phyloP scores from a whole-genome alignment of 352 stramenopile genomes.

The Phytophthora aleatoria region DNA sequence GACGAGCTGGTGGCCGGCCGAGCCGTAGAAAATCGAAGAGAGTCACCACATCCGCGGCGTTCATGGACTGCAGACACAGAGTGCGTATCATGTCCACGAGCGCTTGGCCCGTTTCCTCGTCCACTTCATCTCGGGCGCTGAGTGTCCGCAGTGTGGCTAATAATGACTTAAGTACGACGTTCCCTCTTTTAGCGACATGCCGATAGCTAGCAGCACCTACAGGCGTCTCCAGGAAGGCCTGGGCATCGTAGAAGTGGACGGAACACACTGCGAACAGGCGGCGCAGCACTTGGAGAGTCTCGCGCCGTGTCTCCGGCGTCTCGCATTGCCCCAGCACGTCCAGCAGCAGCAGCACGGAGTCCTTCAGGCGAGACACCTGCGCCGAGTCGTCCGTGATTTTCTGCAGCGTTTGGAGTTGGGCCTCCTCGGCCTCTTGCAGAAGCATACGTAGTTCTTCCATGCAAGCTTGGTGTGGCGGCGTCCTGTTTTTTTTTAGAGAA shows the following conservation, averaged over 20 bases:
- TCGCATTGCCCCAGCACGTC: constrained; percentile 49
- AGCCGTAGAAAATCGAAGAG: constrained; percentile 81
- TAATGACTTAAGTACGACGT: constrained; percentile 55
- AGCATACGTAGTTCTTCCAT: constrained; percentile 41
- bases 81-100: constrained; percentile 54
- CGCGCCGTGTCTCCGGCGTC: constrained; percentile 21
- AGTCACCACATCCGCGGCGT: constrained; percentile 57
- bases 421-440: constrained; percentile 44
- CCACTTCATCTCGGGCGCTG: constrained; percentile 33
- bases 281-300: constrained; percentile 45
- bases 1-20: constrained; percentile 43
- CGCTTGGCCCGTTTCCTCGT: constrained; percentile 32
- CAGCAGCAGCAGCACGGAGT: constrained; percentile 52
- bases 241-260: constrained; percentile 42
- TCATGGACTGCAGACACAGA: constrained; percentile 66
- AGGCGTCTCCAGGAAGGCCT: constrained; percentile 37
- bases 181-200: constrained; percentile 31
- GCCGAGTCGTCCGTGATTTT: constrained; percentile 27
- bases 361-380: constrained; percentile 42
- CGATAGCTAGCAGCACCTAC: not conserved
- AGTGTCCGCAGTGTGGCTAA: constrained; percentile 50
- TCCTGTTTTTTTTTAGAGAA: too few species aligned
- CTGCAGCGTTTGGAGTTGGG: constrained; percentile 42
- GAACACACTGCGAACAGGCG: constrained; percentile 49
- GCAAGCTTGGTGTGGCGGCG: not conserved